Evolutionary conservation across 495 filamentous ascomycete genomes (phyloP), one percentile per base, ranked within the genome.

Genomic region (Hypoxylon crocopeplum): DNA sequence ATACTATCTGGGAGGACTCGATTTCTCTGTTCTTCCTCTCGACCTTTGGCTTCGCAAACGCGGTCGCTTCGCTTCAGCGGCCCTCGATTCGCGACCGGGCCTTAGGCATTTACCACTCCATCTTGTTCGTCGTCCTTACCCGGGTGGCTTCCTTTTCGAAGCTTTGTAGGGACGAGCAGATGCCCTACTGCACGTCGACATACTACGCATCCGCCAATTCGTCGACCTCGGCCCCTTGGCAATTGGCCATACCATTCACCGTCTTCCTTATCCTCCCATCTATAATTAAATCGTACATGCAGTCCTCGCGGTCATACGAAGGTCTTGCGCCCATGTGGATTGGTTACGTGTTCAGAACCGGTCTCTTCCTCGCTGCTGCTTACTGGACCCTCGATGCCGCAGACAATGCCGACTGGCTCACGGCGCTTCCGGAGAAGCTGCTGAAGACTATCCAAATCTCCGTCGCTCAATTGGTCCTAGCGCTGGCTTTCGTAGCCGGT

Each of bases 1-100:
- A 92, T 73, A 98, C 93, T 4, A 96, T 99, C 58, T 98, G 95
- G 95, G 94, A 99, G 75, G 95, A 98, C 63, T 89, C 92, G 13
- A 96, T 96, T 38, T 79, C 96, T n/a, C 76, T 93, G 1, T 95
- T 93, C 76, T 92, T 97, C 77, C 83, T 97, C 48, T 82, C 84
- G 2, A 95, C 93, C 0, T 97, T 97, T 72, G 93, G 91, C 21
- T 73, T 91, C 16, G 76, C 85, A 30, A 82, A 84, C 25, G 80
- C 89, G n/a, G 68, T 89, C 3, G 84, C 87, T 4, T 92, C 93
- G 7, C 81, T 93, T 62, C 84, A 90, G 19, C 84, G 88, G 56
- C 79, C 83, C 25, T 74, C 80, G 8, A 68, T 77, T 7, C 69
- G 77, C 2, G 88, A 93, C 64, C 83, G 89, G 45, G 80, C 85